Base-by-base conservation (phyloP, 2,329 filamentous ascomycete genomes). In the Phyllosticta capitalensis region DNA sequence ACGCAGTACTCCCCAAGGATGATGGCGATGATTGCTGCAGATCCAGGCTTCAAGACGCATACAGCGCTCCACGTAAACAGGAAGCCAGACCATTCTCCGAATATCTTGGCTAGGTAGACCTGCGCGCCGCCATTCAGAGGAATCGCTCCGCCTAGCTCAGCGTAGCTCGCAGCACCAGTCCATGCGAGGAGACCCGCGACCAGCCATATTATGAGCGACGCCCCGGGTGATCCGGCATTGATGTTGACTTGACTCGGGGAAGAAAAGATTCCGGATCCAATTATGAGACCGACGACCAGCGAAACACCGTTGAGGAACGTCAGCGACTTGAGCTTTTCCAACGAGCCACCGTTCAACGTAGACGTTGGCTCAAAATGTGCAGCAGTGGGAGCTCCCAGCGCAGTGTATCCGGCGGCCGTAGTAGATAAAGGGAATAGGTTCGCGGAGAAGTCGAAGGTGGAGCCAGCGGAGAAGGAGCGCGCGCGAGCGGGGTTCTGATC, bases 1-100 rank as follows among this genome's bases (percentile, higher is more conserved):
- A 96, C 90, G n/a, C 96, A 78, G 70, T 99, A 99, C 75, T 99
- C 94, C 51, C 94, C 94, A 79, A 97, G 96, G 68, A 99, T 96
- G 65, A 99, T 96, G 64, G 92, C 83, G 64, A 99, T 90, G 69
- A 99, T 99, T 63, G 94, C 94, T 9, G 91, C 87, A 48, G 89
- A 89, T 2, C 94, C 94, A 0, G 94, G 94, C 75, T 96, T 97
- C 63, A 99, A 78, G 12, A 99, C 94, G 62, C 94, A 82, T 45
- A 97, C 90, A 0, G 94, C 92, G 56, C 90, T 91, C 94, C 94
- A 99, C 1, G 92, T 95, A 73, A 96, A 99, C 33, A 97, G 78
- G 69, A 99, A 99, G 0, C 94, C 94, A 1, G 86, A 84, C 68
- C 96, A 79, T 75, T 99, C 94, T 58, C 92, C 92, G 72, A 96